A percentile compares a stretch with the other conserved stretches of the same genome.
Evolutionary conservation across 129 eudicot species (phyloP).

Genomic region (Chrysanthemum lavandulifolium): DNA sequence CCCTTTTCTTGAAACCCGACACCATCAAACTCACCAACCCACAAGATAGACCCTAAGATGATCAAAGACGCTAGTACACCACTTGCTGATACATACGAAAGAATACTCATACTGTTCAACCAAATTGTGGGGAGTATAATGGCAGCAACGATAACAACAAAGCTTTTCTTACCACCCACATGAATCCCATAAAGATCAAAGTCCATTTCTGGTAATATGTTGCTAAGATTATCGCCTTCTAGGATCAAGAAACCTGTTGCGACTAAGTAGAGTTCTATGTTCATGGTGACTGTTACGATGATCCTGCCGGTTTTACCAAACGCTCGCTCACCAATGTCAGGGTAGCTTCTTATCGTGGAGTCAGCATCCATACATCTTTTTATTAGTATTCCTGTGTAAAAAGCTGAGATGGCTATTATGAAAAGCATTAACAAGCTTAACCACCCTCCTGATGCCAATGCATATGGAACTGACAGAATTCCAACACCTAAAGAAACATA

Average conservation of each 20-base stretch:
- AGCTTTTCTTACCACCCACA: slow-evolving; percentile 57
- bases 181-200: slow-evolving; percentile 45
- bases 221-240: slow-evolving; percentile 82
- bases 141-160: slow-evolving; percentile 65
- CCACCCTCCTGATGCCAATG: slow-evolving; percentile 96
- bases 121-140: slow-evolving; percentile 72
- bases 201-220: slow-evolving; percentile 53
- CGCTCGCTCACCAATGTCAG: slow-evolving; percentile 82
- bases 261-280: slow-evolving; percentile 76
- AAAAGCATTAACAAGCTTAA: slow-evolving; percentile 62
- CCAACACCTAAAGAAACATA: slow-evolving; percentile 69
- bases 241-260: slow-evolving; percentile 87
- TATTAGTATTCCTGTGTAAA: slow-evolving; percentile 76
- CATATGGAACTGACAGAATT: slow-evolving; percentile 80
- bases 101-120: slow-evolving; percentile 75
- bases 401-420: slow-evolving; percentile 56
- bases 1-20: slow-evolving; percentile 72
- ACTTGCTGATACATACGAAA: slow-evolving; percentile 79
- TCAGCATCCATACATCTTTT: slow-evolving; percentile 79
- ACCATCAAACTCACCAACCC: slow-evolving; percentile 84
- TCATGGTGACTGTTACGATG: slow-evolving; percentile 56
- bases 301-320: slow-evolving; percentile 72
- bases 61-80: slow-evolving; percentile 81
- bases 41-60: slow-evolving; percentile 61
- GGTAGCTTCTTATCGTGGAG: slow-evolving; percentile 61